phyloP scores from a whole-genome alignment of 345 rosid species.

The Rhodamnia argentea region DNA sequence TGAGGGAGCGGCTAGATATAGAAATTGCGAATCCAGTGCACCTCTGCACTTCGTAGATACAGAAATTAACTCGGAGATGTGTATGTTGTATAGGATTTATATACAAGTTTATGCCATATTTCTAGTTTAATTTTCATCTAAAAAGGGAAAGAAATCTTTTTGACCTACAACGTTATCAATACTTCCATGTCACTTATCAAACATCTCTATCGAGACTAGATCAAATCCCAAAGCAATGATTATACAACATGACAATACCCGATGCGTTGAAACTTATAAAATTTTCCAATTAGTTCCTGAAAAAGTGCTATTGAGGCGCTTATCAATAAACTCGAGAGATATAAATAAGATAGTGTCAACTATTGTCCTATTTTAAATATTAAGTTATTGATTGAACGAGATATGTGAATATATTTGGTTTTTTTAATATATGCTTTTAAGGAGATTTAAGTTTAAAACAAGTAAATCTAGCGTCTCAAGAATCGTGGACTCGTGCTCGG shows the following conservation, averaged over 20 bases:
- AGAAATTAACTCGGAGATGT: neutral
- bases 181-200: no score
- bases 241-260: neutral
- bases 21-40: no score
- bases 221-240: neutral
- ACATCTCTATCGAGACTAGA: neutral
- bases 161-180: no score
- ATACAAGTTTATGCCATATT: neutral
- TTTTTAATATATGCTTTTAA: neutral
- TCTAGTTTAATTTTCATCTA: neutral
- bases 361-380: neutral
- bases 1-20: no score
- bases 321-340: no score
- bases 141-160: neutral
- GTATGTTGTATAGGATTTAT: neutral
- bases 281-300: no score
- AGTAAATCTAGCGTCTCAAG: no score
- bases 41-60: neutral
- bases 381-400: neutral
- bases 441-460: neutral
- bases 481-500: no score
- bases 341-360: no score
- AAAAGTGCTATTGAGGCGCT: no score
- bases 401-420: neutral
- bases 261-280: neutral